Conservation (phyloP, 2,329 filamentous ascomycete genomes). For the Aspergillus sp. region DNA sequence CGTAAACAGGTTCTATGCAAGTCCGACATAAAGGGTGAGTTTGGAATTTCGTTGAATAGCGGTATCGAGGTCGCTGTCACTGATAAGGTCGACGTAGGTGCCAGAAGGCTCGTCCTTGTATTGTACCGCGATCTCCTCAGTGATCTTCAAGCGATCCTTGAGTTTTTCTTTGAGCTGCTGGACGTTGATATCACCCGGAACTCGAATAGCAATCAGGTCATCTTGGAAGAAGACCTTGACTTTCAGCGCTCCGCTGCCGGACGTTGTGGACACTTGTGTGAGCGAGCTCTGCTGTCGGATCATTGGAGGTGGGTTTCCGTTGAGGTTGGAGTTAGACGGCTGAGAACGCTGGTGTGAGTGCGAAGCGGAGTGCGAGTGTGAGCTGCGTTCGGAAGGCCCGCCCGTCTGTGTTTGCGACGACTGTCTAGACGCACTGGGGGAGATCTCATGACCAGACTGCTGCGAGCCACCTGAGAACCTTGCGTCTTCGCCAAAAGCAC, state of each 20-base stretch:
- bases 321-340: constrained; percentile 29
- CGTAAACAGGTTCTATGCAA: constrained; percentile 24
- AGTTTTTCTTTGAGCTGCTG: constrained; percentile 80
- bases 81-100: constrained; percentile 71
- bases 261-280: constrained; percentile 42
- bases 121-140: constrained; percentile 73
- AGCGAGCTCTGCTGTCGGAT: constrained; percentile 56
- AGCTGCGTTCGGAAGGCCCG: constrained; percentile 39
- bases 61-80: constrained; percentile 75
- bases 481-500: constrained; percentile 65
- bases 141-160: constrained; percentile 76
- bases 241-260: constrained; percentile 65
- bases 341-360: constrained; percentile 40
- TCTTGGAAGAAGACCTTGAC: constrained; percentile 94
- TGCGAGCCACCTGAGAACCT: constrained; percentile 70
- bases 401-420: constrained; percentile 66
- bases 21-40: constrained; percentile 69
- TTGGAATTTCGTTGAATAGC: constrained; percentile 85
- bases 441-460: constrained; percentile 62
- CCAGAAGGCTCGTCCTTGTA: constrained; percentile 84
- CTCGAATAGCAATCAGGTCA: constrained; percentile 87
- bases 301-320: constrained; percentile 45
- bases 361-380: constrained; percentile 9
- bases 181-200: constrained; percentile 77
- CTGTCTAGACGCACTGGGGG: constrained; percentile 62